Evolutionary conservation across 208 protist species (phyloP), one percentile per base, ranked within the genome.

Genomic region (Acanthamoeba pearcei): DNA sequence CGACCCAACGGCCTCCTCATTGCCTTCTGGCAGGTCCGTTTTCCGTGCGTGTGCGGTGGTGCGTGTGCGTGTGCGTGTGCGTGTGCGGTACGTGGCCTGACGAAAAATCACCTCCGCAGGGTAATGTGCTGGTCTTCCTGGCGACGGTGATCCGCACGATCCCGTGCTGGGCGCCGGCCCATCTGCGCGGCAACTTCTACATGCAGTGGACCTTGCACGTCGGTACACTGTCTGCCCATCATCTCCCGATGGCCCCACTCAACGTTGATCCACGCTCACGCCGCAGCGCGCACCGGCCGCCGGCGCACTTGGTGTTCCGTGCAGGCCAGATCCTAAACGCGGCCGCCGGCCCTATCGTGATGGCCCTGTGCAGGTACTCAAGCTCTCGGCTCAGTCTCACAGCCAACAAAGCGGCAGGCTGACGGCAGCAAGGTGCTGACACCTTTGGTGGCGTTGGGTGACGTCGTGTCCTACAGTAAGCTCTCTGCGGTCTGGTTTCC

Each of bases 1-100:
- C 86, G 86, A 2, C 86, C 60, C 57, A 92, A 92, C 86, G 86
- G 86, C 32, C 86, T 92, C 49, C 86, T 92, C 57, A 92, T 68
- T 13, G 86, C 86, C 86, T 92, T 92, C 35, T 92, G 86, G 86
- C 64, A 92, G 86, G 86, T 92, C 5, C 80, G 27, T 19, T 9
- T 88, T 19, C 10, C 53, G 17, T 19, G 53, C 38, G 38, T 42
- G 38, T 42, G 38, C 38, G 38, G 38, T 42, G 38, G 38, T 42
- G 38, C 38, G 38, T n/a, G 46, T 5, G 29, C 35, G 32, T 55
- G 42, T 55, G 22, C 60, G 60, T 27, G 60, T 17, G 60, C 22
- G 5, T 22, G 60, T 66, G 60, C 22, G 22, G 60, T 66, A 17
- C 27, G 27, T 22, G 19, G 17, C 55, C 17, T 22, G 19, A 13